Percentiles rank a stretch among this genome's conserved stretches.
phyloP scores from a whole-genome alignment of 2,329 filamentous ascomycete species.

The Diaporthe amygdali region DNA sequence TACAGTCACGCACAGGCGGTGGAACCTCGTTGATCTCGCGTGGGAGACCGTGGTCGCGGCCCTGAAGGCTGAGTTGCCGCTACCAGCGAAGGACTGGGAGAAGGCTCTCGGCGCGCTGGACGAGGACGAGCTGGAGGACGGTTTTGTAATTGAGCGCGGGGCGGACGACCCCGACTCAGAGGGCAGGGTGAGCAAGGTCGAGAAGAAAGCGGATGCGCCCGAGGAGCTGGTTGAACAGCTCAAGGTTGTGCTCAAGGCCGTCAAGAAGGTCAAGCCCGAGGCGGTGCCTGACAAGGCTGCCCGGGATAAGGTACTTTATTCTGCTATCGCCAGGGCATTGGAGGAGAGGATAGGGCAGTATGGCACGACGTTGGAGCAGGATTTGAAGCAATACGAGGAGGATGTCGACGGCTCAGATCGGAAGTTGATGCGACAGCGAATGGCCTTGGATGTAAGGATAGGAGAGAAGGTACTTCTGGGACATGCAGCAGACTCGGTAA shows the following conservation, averaged over 20 bases:
- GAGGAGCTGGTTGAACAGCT: conserved; percentile 59
- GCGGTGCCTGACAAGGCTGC: conserved; percentile 54
- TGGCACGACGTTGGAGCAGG: conserved; percentile 36
- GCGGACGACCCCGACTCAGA: conserved; percentile 55
- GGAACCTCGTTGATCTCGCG: conserved; percentile 83
- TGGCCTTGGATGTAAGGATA: conserved; percentile 40
- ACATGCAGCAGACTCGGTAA: conserved; percentile 34
- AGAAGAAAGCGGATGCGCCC: conserved; percentile 48
- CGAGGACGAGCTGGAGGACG: conserved; percentile 70
- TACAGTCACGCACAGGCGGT: conserved; percentile 76
- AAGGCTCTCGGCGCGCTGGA: conserved; percentile 42
- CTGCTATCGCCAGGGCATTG: conserved; percentile 41
- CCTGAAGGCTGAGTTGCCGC: conserved; percentile 42
- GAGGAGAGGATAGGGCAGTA: conserved; percentile 33
- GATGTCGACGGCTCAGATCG: conserved; percentile 6
- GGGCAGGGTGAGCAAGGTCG: conserved; percentile 42
- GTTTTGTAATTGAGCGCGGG: conserved; percentile 70
- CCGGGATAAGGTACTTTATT: conserved; percentile 51
- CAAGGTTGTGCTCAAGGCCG: conserved; percentile 52
- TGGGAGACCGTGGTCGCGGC: conserved; percentile 61
- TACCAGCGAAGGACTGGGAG: conserved; percentile 32
- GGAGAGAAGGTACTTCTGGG: conserved; percentile 41
- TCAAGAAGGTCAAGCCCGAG: conserved; percentile 49
- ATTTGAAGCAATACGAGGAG: conserved; percentile 26
- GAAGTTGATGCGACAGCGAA: conserved; percentile 25